A percentile compares a stretch with the other conserved stretches of the same genome.
Evolutionary conservation across 164 flowering plant species (phyloP).

Genomic region (Amborella trichopoda): DNA sequence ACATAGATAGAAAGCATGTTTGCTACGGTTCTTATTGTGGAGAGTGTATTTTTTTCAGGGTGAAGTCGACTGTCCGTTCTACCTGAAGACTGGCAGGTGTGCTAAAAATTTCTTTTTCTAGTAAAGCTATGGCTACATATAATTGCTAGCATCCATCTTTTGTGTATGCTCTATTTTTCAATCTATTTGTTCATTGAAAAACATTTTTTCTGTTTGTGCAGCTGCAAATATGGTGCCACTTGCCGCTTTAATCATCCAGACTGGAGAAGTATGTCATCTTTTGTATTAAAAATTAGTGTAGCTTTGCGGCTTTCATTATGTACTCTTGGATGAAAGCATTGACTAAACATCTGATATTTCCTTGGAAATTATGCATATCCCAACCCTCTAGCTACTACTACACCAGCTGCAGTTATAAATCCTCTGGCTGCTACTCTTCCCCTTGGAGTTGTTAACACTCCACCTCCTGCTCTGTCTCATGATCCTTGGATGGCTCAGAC

Average conservation of each 20-base stretch:
- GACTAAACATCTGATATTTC: background rate
- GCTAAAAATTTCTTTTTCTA: background rate
- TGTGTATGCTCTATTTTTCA: background rate
- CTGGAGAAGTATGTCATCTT: slow-evolving; percentile 28
- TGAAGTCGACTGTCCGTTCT: slow-evolving; percentile 92
- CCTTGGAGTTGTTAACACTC: slow-evolving; percentile 35
- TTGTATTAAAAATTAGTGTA: background rate
- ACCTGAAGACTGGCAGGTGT: slow-evolving; percentile 94
- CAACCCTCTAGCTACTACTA: slow-evolving; percentile 35
- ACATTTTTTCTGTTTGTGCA: slow-evolving; percentile 12
- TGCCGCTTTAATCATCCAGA: slow-evolving; percentile 93
- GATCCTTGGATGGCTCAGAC: slow-evolving; percentile 45
- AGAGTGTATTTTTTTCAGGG: slow-evolving; percentile 36
- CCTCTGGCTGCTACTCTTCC: slow-evolving; percentile 37
- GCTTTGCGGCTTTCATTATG: no score
- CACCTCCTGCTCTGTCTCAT: slow-evolving; percentile 32
- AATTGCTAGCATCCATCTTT: background rate
- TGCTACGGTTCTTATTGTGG: no score
- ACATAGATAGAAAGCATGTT: no score
- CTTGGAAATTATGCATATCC: slow-evolving; percentile 24
- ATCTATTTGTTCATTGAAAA: no score
- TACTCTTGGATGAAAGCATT: background rate
- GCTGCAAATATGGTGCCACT: slow-evolving; percentile 86
- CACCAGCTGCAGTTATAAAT: slow-evolving; percentile 27
- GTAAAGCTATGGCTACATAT: no score